Base-by-base conservation (phyloP, 2,329 filamentous ascomycete species). In the Fusarium bactridioides region DNA sequence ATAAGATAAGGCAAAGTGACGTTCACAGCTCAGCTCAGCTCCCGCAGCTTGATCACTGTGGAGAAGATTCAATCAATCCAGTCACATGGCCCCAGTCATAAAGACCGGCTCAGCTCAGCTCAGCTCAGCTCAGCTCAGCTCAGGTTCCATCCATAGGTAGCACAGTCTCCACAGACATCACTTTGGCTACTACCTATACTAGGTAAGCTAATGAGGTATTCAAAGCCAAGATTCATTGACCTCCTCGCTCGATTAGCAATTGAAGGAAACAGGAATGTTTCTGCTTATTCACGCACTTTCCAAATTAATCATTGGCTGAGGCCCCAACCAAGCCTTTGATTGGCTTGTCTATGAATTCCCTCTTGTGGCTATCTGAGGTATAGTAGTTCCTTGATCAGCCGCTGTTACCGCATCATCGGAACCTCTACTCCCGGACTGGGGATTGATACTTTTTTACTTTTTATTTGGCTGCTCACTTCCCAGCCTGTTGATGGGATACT, bases 1-100 rank as follows among this genome's bases (percentile, higher is more conserved):
- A 70, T 70, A 70, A 70, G 68, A 70, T 70, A 70, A 70, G 40
- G 33, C 10, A 27, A 19, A 37, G 29, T 45, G 57, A 57, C 38
- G 60, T 59, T 53, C 33, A 33, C 11, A 33, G 21, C 48, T 48
- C 35, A 61, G 38, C 41, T 25, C 29, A 23, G 29, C 37, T 31
- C 23, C 31, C 31, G 5, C 31, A 35, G 25, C 40, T 29, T 23
- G 15, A 23, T 18, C 27, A 53, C n/a, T 40, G 27, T 59, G 56
- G 56, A 19, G 48, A 56, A 16, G 15, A 21, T 43, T 15, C 41
- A 43, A 43, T 69, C 64, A 64, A 15, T 33, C 31, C 64, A 58
- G 8, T 33, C 31, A 33, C 48, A 47, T 44, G 58, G 40, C 18
- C 23, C n/a, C 19, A 10, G 50, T 53, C 50, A 53, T 27, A 12